A percentile compares a stretch with the other conserved stretches of the same genome.
Evolutionary conservation across 2,329 filamentous ascomycete species (phyloP).

Genomic region (Mycosphaerella sp.): DNA sequence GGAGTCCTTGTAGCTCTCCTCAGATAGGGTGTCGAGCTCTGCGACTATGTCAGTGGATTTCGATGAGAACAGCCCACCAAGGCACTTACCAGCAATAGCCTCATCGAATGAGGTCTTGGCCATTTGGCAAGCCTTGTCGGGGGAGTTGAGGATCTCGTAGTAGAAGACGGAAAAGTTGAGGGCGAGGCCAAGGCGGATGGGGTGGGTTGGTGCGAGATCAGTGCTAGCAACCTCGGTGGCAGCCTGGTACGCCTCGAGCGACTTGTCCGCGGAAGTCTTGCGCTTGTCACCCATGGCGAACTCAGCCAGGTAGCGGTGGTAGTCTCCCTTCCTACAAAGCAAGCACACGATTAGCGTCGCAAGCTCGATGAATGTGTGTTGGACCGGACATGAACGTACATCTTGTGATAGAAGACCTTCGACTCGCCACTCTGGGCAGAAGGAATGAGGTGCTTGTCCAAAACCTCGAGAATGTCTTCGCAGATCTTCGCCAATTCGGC

Average conservation of each 20-base stretch:
- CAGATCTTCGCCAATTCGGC: conserved; percentile 94
- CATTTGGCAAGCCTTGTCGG: conserved; percentile 95
- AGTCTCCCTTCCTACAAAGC: conserved; percentile 84
- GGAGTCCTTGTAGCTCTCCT: conserved; percentile 99
- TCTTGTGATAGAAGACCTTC: conserved; percentile 99
- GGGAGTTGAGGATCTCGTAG: conserved; percentile 99
- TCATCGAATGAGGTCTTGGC: conserved; percentile 96
- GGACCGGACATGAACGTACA: conserved; percentile 52
- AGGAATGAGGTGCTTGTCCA: conserved; percentile 89
- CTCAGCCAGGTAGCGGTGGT: conserved; percentile 98
- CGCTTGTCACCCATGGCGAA: conserved; percentile 92
- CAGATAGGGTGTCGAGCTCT: conserved; percentile 94
- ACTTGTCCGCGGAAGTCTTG: conserved; percentile 89
- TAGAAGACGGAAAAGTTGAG: conserved; percentile 99
- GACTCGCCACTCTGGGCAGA: conserved; percentile 93
- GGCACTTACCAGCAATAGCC: conserved; percentile 70
- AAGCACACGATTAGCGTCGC: conserved; percentile 11
- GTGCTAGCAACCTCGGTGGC: conserved; percentile 86
- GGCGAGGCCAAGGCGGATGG: conserved; percentile 84
- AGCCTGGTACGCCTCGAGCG: conserved; percentile 94
- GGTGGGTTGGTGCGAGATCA: conserved; percentile 84
- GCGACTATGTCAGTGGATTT: conserved; percentile 15
- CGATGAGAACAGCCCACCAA: background rate
- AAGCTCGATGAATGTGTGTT: background rate
- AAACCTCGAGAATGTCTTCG: conserved; percentile 91